Evolutionary conservation across 148 eudicot genomes (phyloP), one percentile per base, ranked within the genome.

Genomic region (Salicornia ramosissima): DNA sequence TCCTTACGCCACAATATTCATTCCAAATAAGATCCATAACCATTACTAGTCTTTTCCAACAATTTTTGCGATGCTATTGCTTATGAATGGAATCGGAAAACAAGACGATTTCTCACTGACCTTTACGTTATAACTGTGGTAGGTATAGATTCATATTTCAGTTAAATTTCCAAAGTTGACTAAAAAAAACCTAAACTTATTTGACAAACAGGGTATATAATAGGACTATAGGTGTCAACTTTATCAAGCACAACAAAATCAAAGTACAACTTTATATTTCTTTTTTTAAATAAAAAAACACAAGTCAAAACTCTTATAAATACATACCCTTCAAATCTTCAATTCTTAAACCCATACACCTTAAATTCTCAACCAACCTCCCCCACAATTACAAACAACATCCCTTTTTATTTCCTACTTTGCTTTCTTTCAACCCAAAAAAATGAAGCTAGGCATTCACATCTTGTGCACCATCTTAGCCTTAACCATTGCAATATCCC

Each of bases 401-500:
- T 3, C 40, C 40, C 40, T 36, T 36, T 36, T 36, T n/a, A n/a
- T n/a, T n/a, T n/a, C n/a, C n/a, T n/a, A n/a, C 40, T 36, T 36
- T 36, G 40, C 8, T 36, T 36, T 36, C 40, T n/a, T n/a, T 45
- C 28, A 67, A 67, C 16, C n/a, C 3, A 11, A 46, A 56, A 76
- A 58, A 60, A 60, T 76, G 79, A 62, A 21, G 30, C 28, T 33
- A 34, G 34, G 18, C 21, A 33, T 65, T 54, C 39, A 2, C 14
- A 24, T 71, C 18, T 39, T 71, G 8, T 65, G 14, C 13, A 55
- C 64, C 43, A 59, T 77, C 43, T 30, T 77, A 60, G 66, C 55
- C 39, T 22, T 61, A 50, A 39, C 16, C 0, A 16, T 45, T 22
- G 26, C 34, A 39, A 24, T 6, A 7, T 21, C 21, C 18, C 60